A percentile compares a stretch with the other conserved stretches of the same genome.
These are phyloP conservation scores for Tuber borchii DNA, from an alignment of 495 filamentous ascomycete genomes.

Conservation along the genomic window DNA sequence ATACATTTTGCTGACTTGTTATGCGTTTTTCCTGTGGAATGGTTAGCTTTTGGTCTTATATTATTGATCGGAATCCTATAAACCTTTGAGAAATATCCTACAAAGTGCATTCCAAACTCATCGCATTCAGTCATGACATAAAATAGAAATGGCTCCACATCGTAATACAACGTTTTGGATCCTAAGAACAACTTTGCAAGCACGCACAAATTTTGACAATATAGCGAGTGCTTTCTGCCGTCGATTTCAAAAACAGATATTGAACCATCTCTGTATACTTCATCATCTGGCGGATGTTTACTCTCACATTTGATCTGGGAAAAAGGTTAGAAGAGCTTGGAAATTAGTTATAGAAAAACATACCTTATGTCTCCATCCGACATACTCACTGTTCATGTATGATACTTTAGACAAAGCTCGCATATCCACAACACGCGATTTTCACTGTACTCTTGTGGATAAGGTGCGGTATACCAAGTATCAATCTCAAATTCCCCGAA, in stretches of 20 bases:
- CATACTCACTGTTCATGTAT: conserved; percentile 98
- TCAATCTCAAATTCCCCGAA: conserved; percentile 97
- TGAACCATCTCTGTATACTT: conserved; percentile 91
- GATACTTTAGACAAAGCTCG: conserved; percentile 97
- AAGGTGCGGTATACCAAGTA: conserved; percentile 98
- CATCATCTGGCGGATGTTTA: conserved; percentile 92
- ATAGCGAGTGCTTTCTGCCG: conserved; percentile 90
- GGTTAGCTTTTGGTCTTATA: background rate
- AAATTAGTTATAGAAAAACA: conserved; percentile 13
- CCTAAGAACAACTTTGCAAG: conserved; percentile 93
- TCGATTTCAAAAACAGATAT: conserved; percentile 97
- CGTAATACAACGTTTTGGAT: conserved; percentile 96
- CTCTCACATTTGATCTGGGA: conserved; percentile 69
- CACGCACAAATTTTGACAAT: conserved; percentile 95
- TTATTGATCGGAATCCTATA: background rate
- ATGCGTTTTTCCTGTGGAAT: conserved; percentile 71
- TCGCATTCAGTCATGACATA: conserved; percentile 98
- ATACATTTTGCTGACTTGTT: conserved; percentile 91
- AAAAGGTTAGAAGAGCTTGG: conserved; percentile 14
- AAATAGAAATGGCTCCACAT: conserved; percentile 96
- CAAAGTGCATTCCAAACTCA: conserved; percentile 89
- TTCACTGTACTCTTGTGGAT: conserved; percentile 95
- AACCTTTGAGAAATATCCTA: conserved; percentile 92
- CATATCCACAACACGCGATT: conserved; percentile 95
- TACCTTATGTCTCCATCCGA: conserved; percentile 94